Evolutionary conservation across 1,284 basidiomycete species (phyloP), one percentile per base, ranked within the genome.

Genomic region (Ganoderma resinaceum): DNA sequence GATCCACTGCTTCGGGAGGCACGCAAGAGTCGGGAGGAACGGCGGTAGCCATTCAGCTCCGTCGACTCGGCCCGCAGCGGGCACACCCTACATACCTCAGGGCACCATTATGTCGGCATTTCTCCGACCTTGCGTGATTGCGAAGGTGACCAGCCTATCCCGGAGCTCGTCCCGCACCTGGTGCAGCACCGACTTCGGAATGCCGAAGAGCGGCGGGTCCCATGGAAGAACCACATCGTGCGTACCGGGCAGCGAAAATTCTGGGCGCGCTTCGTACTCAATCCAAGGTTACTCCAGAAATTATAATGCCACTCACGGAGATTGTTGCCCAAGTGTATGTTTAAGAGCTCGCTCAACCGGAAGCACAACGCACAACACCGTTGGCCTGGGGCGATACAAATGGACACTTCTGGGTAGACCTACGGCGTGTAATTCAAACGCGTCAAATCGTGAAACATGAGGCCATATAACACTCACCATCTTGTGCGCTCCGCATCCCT

Each of bases 1-100:
- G 0, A 87, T 88, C 97, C 97, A 99, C n/a, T 85, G 82, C 7
- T 86, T 84, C 0, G 93, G 87, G 5, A 99, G 87, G 4, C 94
- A 90, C 20, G 92, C 86, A 20, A 98, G 86, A 0, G 95, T 90
- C 0, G 97, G 95, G 1, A 99, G 83, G 70, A 89, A 83, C 0
- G 87, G n/a, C n/a, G n/a, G n/a, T n/a, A n/a, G n/a, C n/a, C n/a
- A n/a, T n/a, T n/a, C n/a, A n/a, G n/a, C n/a, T n/a, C n/a, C n/a
- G n/a, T n/a, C n/a, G n/a, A n/a, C n/a, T n/a, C n/a, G n/a, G n/a
- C n/a, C n/a, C n/a, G n/a, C n/a, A n/a, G n/a, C n/a, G n/a, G n/a
- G n/a, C n/a, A n/a, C n/a, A n/a, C 38, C 38, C 38, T 16, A 40
- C 12, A 14, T 16, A 40, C 14, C 14, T 12, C 14, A 14, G 9